Evolutionary conservation across 345 rosid genomes (phyloP).

Genomic region (Euphorbia lathyris): DNA sequence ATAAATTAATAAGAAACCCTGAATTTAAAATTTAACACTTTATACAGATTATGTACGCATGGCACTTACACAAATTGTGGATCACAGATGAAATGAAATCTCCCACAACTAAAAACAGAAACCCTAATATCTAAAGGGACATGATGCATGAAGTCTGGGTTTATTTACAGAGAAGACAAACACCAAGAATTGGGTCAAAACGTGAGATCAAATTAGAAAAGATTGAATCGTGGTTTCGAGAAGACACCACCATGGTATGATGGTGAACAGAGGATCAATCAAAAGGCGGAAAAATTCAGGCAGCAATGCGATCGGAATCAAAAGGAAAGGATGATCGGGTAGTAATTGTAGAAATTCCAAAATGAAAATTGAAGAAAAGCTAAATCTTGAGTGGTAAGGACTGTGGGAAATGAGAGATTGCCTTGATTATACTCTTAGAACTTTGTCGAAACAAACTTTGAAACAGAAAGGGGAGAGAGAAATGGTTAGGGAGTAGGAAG

Average conservation of each 20-base stretch:
- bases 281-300: not conserved
- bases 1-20: conserved; percentile 5
- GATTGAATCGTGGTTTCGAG: conserved; percentile 7
- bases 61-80: conserved; percentile 6
- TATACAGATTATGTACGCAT: not conserved
- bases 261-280: not conserved
- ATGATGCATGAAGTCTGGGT: not conserved
- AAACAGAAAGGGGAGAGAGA: not conserved
- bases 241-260: conserved; percentile 14
- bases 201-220: not conserved
- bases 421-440: conserved; percentile 17
- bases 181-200: not conserved
- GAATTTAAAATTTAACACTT: not conserved
- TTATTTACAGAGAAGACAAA: not conserved
- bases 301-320: not conserved
- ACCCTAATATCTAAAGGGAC: not conserved
- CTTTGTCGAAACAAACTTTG: not conserved
- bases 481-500: not conserved
- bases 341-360: not conserved
- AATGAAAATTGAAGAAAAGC: not conserved
- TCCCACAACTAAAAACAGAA: conserved; percentile 1
- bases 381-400: not conserved
- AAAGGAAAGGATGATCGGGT: not conserved
- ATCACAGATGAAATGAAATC: not conserved
- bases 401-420: conserved; percentile 4